Conservation (phyloP, 805 yeast genomes). For the Candida golubevii region DNA sequence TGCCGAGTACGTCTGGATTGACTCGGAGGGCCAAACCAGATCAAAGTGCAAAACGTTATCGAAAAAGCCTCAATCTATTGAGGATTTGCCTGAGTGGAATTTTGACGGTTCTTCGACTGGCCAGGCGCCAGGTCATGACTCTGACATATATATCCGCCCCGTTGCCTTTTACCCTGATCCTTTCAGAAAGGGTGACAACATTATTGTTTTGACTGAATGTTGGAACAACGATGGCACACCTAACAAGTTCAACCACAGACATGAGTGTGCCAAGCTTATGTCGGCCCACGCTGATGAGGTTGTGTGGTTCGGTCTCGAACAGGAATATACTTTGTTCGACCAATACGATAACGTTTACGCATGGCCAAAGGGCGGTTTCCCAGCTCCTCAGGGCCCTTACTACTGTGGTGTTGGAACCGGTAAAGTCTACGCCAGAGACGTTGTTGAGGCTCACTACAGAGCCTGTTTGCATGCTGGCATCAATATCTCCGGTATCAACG, state of each 20-base stretch:
- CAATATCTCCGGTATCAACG: conserved; percentile 91
- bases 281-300: conserved; percentile 79
- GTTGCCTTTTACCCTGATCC: conserved; percentile 94
- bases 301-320: conserved; percentile 98
- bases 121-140: conserved; percentile 98
- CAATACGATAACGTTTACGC: conserved; percentile 87
- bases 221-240: conserved; percentile 99
- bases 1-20: conserved; percentile 98
- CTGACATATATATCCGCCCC: conserved; percentile 95
- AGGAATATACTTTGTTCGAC: conserved; percentile 96
- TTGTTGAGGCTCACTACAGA: conserved; percentile 98
- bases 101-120: conserved; percentile 98
- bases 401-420: conserved; percentile 99
- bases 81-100: conserved; percentile 98
- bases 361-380: conserved; percentile 99
- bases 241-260: conserved; percentile 97
- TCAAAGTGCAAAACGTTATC: conserved; percentile 88
- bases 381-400: conserved; percentile 99
- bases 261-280: conserved; percentile 93
- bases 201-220: conserved; percentile 91
- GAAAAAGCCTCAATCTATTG: conserved; percentile 64
- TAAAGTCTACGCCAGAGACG: conserved; percentile 96
- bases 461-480: conserved; percentile 95
- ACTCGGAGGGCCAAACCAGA: conserved; percentile 84
- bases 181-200: conserved; percentile 96